Percentiles rank a stretch among this genome's conserved stretches.
These are phyloP conservation scores for Trichophyton rubrum DNA, from an alignment of 2,329 filamentous ascomycete species.

Conservation along the genomic window DNA sequence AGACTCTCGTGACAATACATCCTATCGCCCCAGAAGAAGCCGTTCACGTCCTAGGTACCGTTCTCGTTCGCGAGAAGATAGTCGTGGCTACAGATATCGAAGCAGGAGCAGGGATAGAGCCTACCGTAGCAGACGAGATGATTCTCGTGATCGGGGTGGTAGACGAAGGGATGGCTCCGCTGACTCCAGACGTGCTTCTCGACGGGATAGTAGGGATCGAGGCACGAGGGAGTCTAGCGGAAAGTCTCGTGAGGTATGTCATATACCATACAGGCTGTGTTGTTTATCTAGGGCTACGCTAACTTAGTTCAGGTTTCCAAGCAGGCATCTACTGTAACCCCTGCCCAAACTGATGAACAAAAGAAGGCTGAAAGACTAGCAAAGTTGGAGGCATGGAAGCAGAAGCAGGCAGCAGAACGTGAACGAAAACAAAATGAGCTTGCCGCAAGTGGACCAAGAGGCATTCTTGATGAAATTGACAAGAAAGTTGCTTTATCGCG, in stretches of 20 bases:
- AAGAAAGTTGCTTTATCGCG: slow-evolving; percentile 43
- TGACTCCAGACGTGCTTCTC: slow-evolving; percentile 55
- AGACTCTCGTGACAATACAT: slow-evolving; percentile 50
- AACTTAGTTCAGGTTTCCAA: slow-evolving; percentile 40
- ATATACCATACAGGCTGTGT: background rate
- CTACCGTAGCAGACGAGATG: slow-evolving; percentile 57
- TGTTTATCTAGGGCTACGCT: slow-evolving; percentile 11
- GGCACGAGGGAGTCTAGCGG: slow-evolving; percentile 38
- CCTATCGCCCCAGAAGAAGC: slow-evolving; percentile 51
- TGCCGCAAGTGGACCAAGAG: slow-evolving; percentile 49
- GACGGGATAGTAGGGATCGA: slow-evolving; percentile 51
- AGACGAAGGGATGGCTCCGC: slow-evolving; percentile 56
- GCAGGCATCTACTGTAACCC: slow-evolving; percentile 28
- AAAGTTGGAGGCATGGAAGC: slow-evolving; percentile 83
- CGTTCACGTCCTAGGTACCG: slow-evolving; percentile 52
- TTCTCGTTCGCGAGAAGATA: slow-evolving; percentile 43
- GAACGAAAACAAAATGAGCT: slow-evolving; percentile 60
- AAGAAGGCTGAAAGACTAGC: slow-evolving; percentile 70
- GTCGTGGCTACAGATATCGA: slow-evolving; percentile 47
- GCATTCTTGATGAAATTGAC: slow-evolving; percentile 60
- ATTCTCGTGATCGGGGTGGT: slow-evolving; percentile 54
- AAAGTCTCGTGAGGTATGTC: slow-evolving; percentile 47
- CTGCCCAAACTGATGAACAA: slow-evolving; percentile 53
- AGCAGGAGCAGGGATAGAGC: slow-evolving; percentile 60
- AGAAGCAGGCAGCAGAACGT: slow-evolving; percentile 64